Base-by-base conservation (phyloP, 2,329 filamentous ascomycete genomes). In the Xylaria arbuscula region DNA sequence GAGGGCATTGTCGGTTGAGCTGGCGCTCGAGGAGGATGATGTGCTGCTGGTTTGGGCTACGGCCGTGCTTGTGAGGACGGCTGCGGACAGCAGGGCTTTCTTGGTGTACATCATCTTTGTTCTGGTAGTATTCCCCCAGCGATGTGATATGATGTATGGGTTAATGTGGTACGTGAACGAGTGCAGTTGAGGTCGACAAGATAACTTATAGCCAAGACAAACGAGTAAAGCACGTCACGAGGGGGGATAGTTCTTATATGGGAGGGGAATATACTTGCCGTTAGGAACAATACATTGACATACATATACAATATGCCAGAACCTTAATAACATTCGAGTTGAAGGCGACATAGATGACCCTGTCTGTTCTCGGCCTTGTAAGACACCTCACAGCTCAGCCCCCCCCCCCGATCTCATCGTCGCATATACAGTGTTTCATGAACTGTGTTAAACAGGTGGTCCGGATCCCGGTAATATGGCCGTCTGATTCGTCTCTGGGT, bases 101-200 rank as follows among this genome's bases (percentile, higher is more conserved):
- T 42, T 64, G 32, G 32, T 63, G 38, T 63, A 67, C 64, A 71
- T 63, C 45, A 66, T 71, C n/a, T 63, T 61, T 0, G 28, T 32
- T 2, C 22, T 28, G 11, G 6, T 17, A 17, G 15, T 54, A 32
- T 51, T 42, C 19, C 51, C 47, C 7, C 17, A 10, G 28, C 45
- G 38, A n/a, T 55, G 7, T 55, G 9, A 47, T 47, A 13, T 5
- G 22, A 32, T 22, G 22, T 22, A 22, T 38, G 19, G 2, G 45
- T 8, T 34, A 11, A 7, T 38, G 38, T 19, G 19, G n/a, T 54
- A 54, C 22, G 10, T n/a, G 3, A 24, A 24, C 19, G 22, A n/a
- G 45, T 13, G 22, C 11, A 11, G 6, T 1, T 19, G 17, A 45
- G 19, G 19, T 24, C 11, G 28, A 34, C n/a, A 2, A 8, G 19